These are phyloP conservation scores for Xerocomus spinulosus DNA, from an alignment of 768 basidiomycete genomes.

Conservation along the genomic window DNA sequence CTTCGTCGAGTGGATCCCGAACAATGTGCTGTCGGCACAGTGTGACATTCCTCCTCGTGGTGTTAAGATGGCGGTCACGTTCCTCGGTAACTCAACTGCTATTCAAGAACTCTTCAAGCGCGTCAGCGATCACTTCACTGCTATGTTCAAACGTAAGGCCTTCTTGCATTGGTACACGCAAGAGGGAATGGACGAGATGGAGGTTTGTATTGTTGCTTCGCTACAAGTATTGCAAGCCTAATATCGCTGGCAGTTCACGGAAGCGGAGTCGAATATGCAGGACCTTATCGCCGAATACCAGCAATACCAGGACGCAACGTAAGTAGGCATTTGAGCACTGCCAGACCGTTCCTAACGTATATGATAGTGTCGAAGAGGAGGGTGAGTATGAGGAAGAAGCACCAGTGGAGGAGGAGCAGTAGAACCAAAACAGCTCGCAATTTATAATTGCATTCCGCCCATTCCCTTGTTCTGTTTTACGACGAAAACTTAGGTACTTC, in stretches of 20 bases:
- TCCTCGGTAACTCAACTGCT: slow-evolving; percentile 95
- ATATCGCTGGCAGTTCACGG: slow-evolving; percentile 63
- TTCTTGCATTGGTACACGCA: slow-evolving; percentile 99
- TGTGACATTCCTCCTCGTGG: slow-evolving; percentile 97
- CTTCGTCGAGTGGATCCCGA: slow-evolving; percentile 99
- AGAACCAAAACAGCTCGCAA: slow-evolving; percentile 25
- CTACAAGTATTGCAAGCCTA: background rate
- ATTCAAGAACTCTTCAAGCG: slow-evolving; percentile 99
- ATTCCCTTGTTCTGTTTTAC: slow-evolving; percentile 20
- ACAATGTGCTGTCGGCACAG: slow-evolving; percentile 96
- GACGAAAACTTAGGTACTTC: slow-evolving; percentile 35
- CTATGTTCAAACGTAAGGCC: slow-evolving; percentile 99
- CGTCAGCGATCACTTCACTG: slow-evolving; percentile 96
- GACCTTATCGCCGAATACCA: slow-evolving; percentile 98
- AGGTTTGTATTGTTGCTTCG: slow-evolving; percentile 39
- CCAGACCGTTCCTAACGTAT: slow-evolving; percentile 11
- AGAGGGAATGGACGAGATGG: slow-evolving; percentile 99
- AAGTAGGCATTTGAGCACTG: slow-evolving; percentile 31
- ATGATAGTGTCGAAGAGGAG: slow-evolving; percentile 75
- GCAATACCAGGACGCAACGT: slow-evolving; percentile 94
- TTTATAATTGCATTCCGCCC: slow-evolving; percentile 13
- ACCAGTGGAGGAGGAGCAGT: slow-evolving; percentile 55
- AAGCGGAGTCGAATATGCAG: slow-evolving; percentile 99
- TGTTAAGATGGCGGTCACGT: slow-evolving; percentile 95
- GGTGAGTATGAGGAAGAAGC: slow-evolving; percentile 85